Base-by-base conservation (phyloP, 2,329 filamentous ascomycete genomes). In the Westerdykella ornata region DNA sequence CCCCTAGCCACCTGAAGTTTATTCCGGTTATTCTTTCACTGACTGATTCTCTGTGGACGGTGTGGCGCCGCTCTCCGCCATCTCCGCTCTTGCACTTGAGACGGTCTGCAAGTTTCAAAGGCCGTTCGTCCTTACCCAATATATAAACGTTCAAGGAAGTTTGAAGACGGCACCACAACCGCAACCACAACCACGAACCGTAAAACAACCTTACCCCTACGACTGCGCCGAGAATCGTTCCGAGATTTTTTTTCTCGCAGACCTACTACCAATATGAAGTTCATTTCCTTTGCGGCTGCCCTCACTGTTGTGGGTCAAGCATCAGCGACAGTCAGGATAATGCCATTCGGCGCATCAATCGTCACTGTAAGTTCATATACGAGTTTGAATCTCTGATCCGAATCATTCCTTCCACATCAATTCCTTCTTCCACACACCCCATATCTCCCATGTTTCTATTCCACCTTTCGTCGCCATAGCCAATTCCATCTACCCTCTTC, bases 311-410 rank as follows among this genome's bases (percentile, higher is more conserved):
- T 14, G n/a, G n/a, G 16, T 15, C n/a, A 14, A 17, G 30, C 30
- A 11, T 14, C 30, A 11, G 30, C 30, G 16, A 3, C 30, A 2
- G 55, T 62, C 38, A 60, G 54, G 43, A 47, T 65, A n/a, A 65
- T 65, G 61, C 58, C 60, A 1, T 60, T 65, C 34, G 61, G 61
- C 36, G 61, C 61, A 19, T 63, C 60, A 12, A 65, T 65, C 30
- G 57, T 63, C 38, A 33, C 30, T 15, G 30, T 33, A 14, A 14
- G 30, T 33, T 15, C 12, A 26, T 26, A 9, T 11, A 26, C 3
- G 8, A 15, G 6, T 13, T 17, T 9, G 9, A 14, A 33, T 33
- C 50, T n/a, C 16, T 7, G 8, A 8, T 28, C 20, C 5, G 11
- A 38, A 8, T 30, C 16, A 19, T 13, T 35, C 26, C n/a, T n/a